Evolutionary conservation across 2,329 filamentous ascomycete species (phyloP).

Genomic region (Penicillium paneum): DNA sequence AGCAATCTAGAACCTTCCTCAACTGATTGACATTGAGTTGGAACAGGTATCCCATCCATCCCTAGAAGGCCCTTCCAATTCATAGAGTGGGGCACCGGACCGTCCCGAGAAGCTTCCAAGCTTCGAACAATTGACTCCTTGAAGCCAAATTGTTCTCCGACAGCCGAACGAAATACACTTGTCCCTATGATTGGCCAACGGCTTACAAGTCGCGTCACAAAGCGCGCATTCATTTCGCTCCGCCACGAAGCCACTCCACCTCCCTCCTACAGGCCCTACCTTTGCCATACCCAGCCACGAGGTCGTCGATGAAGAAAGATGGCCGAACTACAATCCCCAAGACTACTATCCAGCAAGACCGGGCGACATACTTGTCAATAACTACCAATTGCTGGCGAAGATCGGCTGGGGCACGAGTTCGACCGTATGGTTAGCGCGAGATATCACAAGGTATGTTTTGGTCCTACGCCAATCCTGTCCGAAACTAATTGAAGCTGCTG

Average conservation of each 20-base stretch:
- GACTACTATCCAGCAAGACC: slow-evolving; percentile 11
- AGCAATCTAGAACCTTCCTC: background rate
- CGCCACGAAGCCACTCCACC: background rate
- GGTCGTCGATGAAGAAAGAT: background rate
- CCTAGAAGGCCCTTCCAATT: background rate
- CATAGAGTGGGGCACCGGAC: background rate
- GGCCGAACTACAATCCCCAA: background rate
- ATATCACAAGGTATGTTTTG: slow-evolving; percentile 26
- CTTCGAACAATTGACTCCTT: background rate
- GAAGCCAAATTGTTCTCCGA: background rate
- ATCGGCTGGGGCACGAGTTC: slow-evolving; percentile 44
- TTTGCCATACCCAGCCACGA: background rate
- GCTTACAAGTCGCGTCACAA: background rate
- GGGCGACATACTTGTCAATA: slow-evolving; percentile 37
- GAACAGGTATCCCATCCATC: background rate
- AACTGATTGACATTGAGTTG: background rate
- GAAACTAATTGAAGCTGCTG: background rate
- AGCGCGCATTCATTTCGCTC: background rate
- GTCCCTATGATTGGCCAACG: background rate
- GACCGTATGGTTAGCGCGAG: slow-evolving; percentile 45
- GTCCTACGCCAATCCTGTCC: background rate
- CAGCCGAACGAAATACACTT: no score
- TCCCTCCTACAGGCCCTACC: background rate
- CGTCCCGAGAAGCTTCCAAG: background rate
- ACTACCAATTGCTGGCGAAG: slow-evolving; percentile 42